phyloP scores from a whole-genome alignment of 305 asterid genomes.

The Fraxinus ornus region DNA sequence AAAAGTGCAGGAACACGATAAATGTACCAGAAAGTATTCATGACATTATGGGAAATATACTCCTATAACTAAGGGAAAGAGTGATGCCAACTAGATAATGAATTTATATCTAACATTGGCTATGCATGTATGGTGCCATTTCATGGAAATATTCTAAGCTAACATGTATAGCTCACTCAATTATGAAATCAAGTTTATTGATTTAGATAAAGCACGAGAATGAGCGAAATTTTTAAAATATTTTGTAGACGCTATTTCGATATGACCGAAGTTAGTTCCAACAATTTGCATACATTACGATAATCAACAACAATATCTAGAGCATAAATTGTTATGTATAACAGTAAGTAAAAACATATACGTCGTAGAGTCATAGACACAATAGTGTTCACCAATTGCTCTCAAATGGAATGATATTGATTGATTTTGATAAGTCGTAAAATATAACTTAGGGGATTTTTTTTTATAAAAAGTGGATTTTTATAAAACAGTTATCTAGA shows the following conservation, averaged over 20 bases:
- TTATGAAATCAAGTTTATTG: not conserved
- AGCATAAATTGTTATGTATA: too few species aligned
- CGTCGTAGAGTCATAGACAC: not conserved
- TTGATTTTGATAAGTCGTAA: too few species aligned
- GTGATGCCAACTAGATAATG: not conserved
- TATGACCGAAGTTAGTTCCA: not conserved
- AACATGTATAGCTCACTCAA: not conserved
- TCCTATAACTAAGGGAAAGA: not conserved
- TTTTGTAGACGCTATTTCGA: not conserved
- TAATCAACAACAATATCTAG: not conserved
- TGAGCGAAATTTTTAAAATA: too few species aligned
- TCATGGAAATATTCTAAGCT: not conserved
- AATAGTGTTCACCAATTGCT: too few species aligned
- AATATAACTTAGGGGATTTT: too few species aligned
- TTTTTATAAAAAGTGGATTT: too few species aligned
- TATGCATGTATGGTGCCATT: not conserved
- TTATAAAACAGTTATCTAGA: too few species aligned
- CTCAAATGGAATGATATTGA: too few species aligned
- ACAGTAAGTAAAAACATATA: not conserved
- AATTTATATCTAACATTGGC: not conserved
- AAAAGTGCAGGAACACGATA: not conserved
- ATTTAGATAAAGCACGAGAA: not conserved
- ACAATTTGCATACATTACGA: not conserved
- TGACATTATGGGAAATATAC: not conserved
- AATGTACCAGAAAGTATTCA: not conserved